A percentile compares a stretch with the other conserved stretches of the same genome.
Evolutionary conservation across 2,329 filamentous ascomycete genomes (phyloP).

Genomic region (Cercospora zeae-maydis): DNA sequence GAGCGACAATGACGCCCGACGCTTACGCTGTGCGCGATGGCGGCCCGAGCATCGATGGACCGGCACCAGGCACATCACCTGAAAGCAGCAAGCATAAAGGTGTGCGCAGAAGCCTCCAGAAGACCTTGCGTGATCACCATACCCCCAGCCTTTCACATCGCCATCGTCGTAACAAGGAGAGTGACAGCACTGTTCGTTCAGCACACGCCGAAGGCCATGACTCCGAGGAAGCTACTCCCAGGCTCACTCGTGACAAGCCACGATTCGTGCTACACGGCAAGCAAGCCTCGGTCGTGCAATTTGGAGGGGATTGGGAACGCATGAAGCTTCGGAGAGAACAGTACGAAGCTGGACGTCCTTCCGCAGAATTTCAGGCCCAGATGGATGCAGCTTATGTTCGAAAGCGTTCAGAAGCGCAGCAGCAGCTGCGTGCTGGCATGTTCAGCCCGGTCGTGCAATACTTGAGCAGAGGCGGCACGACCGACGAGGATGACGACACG

Average conservation of each 20-base stretch:
- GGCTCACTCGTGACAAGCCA: constrained; percentile 72
- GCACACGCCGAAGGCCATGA: constrained; percentile 26
- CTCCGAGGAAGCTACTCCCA: constrained; percentile 52
- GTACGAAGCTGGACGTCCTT: constrained; percentile 23
- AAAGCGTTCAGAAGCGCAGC: constrained; percentile 18
- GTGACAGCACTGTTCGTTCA: constrained; percentile 53
- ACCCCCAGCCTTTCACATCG: constrained; percentile 53
- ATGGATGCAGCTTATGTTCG: constrained; percentile 16
- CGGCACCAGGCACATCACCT: constrained; percentile 23
- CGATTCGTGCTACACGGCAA: constrained; percentile 97
- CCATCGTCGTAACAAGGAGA: constrained; percentile 73
- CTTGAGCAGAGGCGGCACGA: constrained; percentile 11
- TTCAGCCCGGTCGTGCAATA: constrained; percentile 18
- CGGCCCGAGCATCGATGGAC: constrained; percentile 22
- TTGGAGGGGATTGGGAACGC: constrained; percentile 73
- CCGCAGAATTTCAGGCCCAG: constrained; percentile 11
- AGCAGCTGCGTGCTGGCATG: constrained; percentile 19
- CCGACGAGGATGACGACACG: constrained; percentile 22
- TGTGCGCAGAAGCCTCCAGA: constrained; percentile 80
- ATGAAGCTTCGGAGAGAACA: constrained; percentile 34
- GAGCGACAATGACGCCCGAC: constrained; percentile 18
- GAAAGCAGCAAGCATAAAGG: constrained; percentile 44
- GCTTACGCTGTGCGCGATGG: background rate
- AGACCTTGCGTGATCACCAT: constrained; percentile 70
- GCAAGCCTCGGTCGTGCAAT: constrained; percentile 95